phyloP scores from a whole-genome alignment of 768 basidiomycete species.

The Mycena pura region DNA sequence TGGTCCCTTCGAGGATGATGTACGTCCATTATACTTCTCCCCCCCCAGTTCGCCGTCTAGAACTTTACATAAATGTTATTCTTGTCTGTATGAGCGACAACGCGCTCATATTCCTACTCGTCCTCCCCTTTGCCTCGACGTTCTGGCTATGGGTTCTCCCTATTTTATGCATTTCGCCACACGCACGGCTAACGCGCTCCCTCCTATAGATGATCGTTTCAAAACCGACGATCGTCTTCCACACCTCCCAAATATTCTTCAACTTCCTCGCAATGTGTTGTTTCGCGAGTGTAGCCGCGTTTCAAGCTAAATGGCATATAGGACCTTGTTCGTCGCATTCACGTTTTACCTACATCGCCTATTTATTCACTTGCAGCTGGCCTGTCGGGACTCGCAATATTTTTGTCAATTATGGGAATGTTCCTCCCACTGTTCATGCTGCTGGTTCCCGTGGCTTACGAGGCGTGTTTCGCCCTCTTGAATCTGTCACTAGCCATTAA shows the following conservation, averaged over 20 bases:
- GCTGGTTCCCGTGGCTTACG: slow-evolving; percentile 78
- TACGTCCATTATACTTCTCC: slow-evolving; percentile 48
- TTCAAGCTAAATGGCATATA: slow-evolving; percentile 84
- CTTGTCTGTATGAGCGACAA: slow-evolving; percentile 45
- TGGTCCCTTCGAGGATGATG: slow-evolving; percentile 73
- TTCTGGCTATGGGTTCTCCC: slow-evolving; percentile 68
- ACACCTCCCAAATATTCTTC: slow-evolving; percentile 86
- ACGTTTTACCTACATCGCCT: not conserved
- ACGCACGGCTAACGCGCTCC: slow-evolving; percentile 23
- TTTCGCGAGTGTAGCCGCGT: slow-evolving; percentile 86
- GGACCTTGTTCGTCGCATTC: slow-evolving; percentile 76
- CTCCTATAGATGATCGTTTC: slow-evolving; percentile 81
- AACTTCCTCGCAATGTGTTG: slow-evolving; percentile 92
- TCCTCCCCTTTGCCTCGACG: slow-evolving; percentile 69
- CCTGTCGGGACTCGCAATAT: slow-evolving; percentile 84
- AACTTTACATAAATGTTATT: slow-evolving; percentile 34
- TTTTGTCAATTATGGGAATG: slow-evolving; percentile 76
- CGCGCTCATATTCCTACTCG: slow-evolving; percentile 66
- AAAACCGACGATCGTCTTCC: slow-evolving; percentile 80
- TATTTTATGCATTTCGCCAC: slow-evolving; percentile 23
- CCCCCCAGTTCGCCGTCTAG: slow-evolving; percentile 21
- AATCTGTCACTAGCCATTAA: not conserved
- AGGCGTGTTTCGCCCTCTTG: slow-evolving; percentile 32
- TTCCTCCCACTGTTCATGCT: slow-evolving; percentile 77
- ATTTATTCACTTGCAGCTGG: slow-evolving; percentile 63